Percentiles rank a stretch among this genome's conserved stretches.
Evolutionary conservation across 371 early-diverging fungal species (phyloP).

Genomic region (Circinella minor): DNA sequence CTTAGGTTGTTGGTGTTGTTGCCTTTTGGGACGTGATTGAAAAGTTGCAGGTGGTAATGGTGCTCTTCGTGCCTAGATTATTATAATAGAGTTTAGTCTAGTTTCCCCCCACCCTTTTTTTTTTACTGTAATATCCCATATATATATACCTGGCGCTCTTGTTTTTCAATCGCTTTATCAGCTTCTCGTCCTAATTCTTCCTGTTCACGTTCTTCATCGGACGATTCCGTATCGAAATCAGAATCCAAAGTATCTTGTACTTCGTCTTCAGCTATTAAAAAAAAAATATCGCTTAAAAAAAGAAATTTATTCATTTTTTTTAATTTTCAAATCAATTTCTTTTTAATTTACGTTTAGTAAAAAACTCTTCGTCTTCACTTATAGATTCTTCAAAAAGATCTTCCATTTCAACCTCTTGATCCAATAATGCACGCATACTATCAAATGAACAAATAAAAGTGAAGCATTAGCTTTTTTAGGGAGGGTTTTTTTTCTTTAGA

Average conservation of each 20-base stretch:
- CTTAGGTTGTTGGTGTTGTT: background rate
- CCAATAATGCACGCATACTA: conserved; percentile 61
- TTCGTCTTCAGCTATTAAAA: conserved; percentile 22
- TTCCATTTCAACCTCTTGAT: conserved; percentile 66
- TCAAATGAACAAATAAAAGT: background rate
- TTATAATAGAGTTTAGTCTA: no score
- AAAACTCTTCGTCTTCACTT: conserved; percentile 61
- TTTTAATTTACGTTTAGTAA: conserved; percentile 32
- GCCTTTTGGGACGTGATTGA: background rate
- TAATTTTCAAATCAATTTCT: background rate
- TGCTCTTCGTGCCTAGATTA: conserved; percentile 26
- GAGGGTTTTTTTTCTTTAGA: background rate
- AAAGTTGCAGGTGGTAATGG: background rate
- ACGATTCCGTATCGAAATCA: conserved; percentile 62
- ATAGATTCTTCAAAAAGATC: conserved; percentile 62
- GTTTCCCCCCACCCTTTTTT: background rate
- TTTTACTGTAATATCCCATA: background rate
- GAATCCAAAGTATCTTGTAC: conserved; percentile 66
- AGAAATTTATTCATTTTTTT: no score
- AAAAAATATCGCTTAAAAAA: background rate
- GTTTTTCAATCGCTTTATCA: conserved; percentile 48
- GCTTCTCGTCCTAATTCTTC: conserved; percentile 54
- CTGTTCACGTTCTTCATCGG: conserved; percentile 63
- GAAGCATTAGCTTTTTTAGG: background rate
- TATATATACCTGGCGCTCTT: conserved; percentile 40